Evolutionary conservation across 2,329 filamentous ascomycete species (phyloP).

Genomic region (Pestalotiopsis fici): DNA sequence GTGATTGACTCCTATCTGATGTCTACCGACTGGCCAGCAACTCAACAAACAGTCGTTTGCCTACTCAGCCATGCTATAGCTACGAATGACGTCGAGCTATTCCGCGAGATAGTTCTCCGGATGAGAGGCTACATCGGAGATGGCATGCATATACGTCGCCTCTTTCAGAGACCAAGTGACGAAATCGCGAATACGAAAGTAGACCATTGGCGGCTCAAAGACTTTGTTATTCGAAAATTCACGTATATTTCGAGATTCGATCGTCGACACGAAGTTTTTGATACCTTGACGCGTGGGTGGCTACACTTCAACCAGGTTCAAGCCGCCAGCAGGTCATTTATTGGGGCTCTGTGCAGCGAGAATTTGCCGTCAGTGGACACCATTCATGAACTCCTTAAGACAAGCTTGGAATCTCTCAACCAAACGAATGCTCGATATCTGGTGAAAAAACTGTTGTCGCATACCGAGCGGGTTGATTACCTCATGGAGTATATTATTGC

Average conservation of each 20-base stretch:
- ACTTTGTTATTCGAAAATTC: constrained; percentile 30
- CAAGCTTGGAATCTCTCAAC: constrained; percentile 22
- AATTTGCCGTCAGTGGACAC: constrained; percentile 20
- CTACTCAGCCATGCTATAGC: constrained; percentile 52
- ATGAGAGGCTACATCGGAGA: constrained; percentile 43
- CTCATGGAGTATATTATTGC: constrained; percentile 18
- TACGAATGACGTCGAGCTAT: constrained; percentile 39
- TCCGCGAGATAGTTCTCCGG: constrained; percentile 45
- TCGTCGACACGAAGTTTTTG: constrained; percentile 39
- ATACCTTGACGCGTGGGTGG: constrained; percentile 49
- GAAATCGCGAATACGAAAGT: constrained; percentile 22
- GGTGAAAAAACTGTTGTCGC: constrained; percentile 22
- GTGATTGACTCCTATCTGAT: constrained; percentile 53
- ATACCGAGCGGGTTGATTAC: constrained; percentile 18
- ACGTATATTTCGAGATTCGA: constrained; percentile 38
- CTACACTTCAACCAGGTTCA: constrained; percentile 41
- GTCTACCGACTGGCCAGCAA: constrained; percentile 44
- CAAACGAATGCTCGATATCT: constrained; percentile 22
- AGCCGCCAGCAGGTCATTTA: constrained; percentile 26
- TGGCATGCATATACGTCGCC: constrained; percentile 18
- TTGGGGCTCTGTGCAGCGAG: constrained; percentile 25
- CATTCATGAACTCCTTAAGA: constrained; percentile 23
- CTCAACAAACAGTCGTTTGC: constrained; percentile 48
- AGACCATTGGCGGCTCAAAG: constrained; percentile 19
- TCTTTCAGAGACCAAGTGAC: constrained; percentile 27